phyloP scores from a whole-genome alignment of 2,329 filamentous ascomycete species.

The Trichoderma sp. region DNA sequence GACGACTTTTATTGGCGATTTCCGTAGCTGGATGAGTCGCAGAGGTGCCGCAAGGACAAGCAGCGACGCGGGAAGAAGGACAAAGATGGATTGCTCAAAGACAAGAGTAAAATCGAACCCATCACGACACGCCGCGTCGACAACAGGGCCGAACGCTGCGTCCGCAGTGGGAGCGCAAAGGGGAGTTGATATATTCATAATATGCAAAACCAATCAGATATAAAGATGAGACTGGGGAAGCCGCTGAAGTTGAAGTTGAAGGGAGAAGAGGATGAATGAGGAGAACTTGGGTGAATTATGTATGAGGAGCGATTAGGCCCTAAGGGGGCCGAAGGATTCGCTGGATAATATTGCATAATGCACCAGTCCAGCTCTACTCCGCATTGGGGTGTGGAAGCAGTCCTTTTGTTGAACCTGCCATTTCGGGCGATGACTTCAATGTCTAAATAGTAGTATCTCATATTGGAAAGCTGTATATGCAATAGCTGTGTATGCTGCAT shows the following conservation, averaged over 20 bases:
- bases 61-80: conserved; percentile 34
- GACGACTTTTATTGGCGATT: conserved; percentile 30
- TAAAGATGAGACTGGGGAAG: neutral
- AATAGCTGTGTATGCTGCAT: neutral
- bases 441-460: neutral
- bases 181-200: conserved; percentile 30
- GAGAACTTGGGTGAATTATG: neutral
- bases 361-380: neutral
- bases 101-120: conserved; percentile 53
- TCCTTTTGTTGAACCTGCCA: conserved; percentile 1
- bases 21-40: conserved; percentile 33
- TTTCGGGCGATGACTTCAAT: neutral
- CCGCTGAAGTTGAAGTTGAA: neutral
- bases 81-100: conserved; percentile 43
- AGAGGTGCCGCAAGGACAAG: conserved; percentile 36
- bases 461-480: neutral
- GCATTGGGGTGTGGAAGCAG: neutral
- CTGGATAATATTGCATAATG: conserved; percentile 1
- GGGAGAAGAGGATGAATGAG: no score
- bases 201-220: neutral
- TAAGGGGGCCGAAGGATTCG: neutral
- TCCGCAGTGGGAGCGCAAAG: conserved; percentile 29
- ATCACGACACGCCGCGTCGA: conserved; percentile 37
- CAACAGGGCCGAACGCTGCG: conserved; percentile 31
- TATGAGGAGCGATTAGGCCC: neutral